These are phyloP conservation scores for Trapa bicornis DNA, from an alignment of 345 rosid species.

Conservation along the genomic window DNA sequence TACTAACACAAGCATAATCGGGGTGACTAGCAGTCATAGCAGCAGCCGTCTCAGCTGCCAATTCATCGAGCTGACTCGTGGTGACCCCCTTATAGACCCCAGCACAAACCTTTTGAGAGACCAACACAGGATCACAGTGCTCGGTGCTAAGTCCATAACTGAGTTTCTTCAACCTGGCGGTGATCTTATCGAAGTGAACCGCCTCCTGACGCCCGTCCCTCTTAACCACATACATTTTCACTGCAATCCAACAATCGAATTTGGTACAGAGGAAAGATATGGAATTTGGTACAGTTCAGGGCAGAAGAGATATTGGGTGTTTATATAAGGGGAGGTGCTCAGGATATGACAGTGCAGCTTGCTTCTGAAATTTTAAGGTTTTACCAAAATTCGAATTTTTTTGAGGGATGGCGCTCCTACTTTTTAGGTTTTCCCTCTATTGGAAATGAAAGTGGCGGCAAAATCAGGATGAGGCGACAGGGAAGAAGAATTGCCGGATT, in stretches of 20 bases:
- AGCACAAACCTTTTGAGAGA: conserved; percentile 94
- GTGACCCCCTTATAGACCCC: conserved; percentile 98
- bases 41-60: conserved; percentile 97
- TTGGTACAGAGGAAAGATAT: background rate
- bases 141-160: conserved; percentile 84
- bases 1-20: conserved; percentile 81
- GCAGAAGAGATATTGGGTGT: background rate
- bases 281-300: background rate
- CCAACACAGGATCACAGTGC: conserved; percentile 96
- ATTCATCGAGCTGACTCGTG: conserved; percentile 90
- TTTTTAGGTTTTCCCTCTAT: conserved; percentile 7
- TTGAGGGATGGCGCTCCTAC: background rate
- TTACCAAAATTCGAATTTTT: conserved; percentile 1
- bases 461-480: background rate
- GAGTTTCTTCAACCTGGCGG: conserved; percentile 86
- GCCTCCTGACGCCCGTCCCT: conserved; percentile 82
- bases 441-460: conserved; percentile 8
- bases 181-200: conserved; percentile 94
- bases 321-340: background rate
- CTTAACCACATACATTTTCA: conserved; percentile 84
- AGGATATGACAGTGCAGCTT: background rate
- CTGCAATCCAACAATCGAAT: conserved; percentile 6
- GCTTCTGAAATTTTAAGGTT: conserved; percentile 3
- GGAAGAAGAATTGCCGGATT: too few relatives aligned
- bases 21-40: conserved; percentile 94